phyloP scores from a whole-genome alignment of 2,329 filamentous ascomycete species.

The Sclerotiophoma versabilis region DNA sequence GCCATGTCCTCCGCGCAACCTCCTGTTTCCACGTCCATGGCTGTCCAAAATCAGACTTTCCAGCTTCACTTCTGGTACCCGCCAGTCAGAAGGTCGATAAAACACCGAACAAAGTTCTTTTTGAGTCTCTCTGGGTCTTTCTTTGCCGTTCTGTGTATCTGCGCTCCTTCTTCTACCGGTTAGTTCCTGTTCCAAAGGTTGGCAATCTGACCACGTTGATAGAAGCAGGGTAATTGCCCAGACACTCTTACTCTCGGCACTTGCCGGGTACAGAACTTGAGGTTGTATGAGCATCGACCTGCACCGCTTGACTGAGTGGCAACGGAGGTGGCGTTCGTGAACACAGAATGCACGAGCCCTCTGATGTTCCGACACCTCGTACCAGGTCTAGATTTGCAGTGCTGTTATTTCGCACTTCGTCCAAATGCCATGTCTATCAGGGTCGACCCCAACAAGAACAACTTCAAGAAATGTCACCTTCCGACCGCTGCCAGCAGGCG shows the following conservation, averaged over 20 bases:
- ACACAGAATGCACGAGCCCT: background rate
- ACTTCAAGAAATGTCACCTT: too few relatives aligned
- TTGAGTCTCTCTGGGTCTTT: background rate
- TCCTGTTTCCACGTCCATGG: background rate
- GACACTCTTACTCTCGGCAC: background rate
- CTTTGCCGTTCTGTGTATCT: background rate
- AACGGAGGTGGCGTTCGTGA: constrained; percentile 4
- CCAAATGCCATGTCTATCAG: background rate
- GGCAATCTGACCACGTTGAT: background rate
- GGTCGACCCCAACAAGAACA: too few relatives aligned
- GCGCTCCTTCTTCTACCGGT: background rate
- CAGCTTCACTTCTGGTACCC: background rate
- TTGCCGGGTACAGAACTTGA: background rate
- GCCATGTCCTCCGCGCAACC: background rate
- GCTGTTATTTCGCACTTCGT: background rate
- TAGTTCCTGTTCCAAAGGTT: background rate
- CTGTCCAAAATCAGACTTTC: background rate
- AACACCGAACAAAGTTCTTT: background rate
- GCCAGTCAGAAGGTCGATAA: background rate
- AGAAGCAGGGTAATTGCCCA: background rate
- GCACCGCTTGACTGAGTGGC: background rate
- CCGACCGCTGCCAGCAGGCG: too few relatives aligned
- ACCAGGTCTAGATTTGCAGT: background rate
- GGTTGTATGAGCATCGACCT: background rate
- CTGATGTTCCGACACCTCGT: background rate